Percentiles rank a stretch among this genome's conserved stretches.
Evolutionary conservation across 163 green algal species (phyloP).

Genomic region (Chlamydomonas reinhardtii): DNA sequence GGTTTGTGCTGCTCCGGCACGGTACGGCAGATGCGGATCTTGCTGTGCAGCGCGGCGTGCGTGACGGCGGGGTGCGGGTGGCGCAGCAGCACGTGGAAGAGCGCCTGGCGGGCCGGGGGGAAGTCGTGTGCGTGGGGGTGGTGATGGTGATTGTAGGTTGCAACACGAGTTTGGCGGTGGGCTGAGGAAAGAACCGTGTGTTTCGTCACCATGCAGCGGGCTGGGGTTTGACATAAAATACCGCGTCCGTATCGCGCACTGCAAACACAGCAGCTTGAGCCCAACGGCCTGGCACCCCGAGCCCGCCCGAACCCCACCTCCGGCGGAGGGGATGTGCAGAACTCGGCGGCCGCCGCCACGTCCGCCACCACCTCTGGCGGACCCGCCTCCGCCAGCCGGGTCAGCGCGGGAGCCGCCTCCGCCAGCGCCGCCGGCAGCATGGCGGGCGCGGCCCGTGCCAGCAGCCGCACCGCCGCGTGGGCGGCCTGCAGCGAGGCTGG

Average conservation of each 20-base stretch:
- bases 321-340: conserved; percentile 17
- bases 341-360: conserved; percentile 1
- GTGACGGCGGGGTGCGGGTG: not conserved
- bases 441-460: not conserved
- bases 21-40: conserved; percentile 14
- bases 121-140: not conserved
- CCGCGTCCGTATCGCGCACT: no score
- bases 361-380: not conserved
- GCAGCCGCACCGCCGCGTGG: conserved; percentile 5
- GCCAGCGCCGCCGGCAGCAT: not conserved
- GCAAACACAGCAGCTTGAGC: no score
- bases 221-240: no score
- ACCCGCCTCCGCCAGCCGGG: conserved; percentile 3
- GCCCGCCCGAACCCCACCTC: no score
- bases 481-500: not conserved
- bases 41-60: conserved; percentile 17
- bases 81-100: conserved; percentile 29
- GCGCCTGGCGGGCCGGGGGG: not conserved
- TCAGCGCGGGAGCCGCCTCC: not conserved
- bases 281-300: no score
- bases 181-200: no score
- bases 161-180: no score
- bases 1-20: conserved; percentile 12
- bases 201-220: no score
- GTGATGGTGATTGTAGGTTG: not conserved